Evolutionary conservation across 345 rosid species (phyloP), one percentile per base, ranked within the genome.

Genomic region (Erodium maritimum): DNA sequence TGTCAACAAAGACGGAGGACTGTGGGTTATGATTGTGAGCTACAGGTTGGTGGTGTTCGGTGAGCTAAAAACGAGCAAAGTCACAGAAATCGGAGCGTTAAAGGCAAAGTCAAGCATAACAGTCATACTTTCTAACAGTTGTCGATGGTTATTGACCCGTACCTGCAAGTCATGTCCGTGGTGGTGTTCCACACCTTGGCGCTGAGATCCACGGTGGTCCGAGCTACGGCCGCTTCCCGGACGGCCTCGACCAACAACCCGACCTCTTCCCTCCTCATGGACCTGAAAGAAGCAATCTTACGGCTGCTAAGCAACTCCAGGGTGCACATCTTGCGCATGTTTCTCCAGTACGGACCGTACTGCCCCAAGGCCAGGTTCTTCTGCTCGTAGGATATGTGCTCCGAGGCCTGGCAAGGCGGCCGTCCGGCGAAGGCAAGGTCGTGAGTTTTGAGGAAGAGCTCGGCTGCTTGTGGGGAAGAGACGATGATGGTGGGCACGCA

Each of bases 261-360:
- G 1, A 81, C 56, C 70, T 73, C 77, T 52, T 81, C 69, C 24
- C 59, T 75, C 50, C 79, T 66, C 61, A 67, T 59, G 33, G 58
- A 4, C 66, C 2, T 50, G 59, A 78, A 78, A 48, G 72, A 61
- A 5, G 54, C 64, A n/a, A 78, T 61, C 48, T 81, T 78, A 1
- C 18, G 53, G 58, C 24, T 57, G 61, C 74, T 73, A 5, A 76
- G 75, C 55, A 78, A 52, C 64, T 78, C 67, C 0, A 81, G 45
- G 0, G 75, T 75, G 61, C 86, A 81, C 71, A 78, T 62, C 64
- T 81, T 75, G 19, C 83, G 72, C 10, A 60, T 46, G 16, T 61
- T 68, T 12, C 79, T 65, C 81, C 86, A 71, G 5, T 78, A 78
- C 9, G 79, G 7, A 0, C 81, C 81, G n/a, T 71, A 78, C 0